These are phyloP conservation scores for Mycena olivaceomarginata DNA, from an alignment of 768 basidiomycete genomes.

Conservation along the genomic window DNA sequence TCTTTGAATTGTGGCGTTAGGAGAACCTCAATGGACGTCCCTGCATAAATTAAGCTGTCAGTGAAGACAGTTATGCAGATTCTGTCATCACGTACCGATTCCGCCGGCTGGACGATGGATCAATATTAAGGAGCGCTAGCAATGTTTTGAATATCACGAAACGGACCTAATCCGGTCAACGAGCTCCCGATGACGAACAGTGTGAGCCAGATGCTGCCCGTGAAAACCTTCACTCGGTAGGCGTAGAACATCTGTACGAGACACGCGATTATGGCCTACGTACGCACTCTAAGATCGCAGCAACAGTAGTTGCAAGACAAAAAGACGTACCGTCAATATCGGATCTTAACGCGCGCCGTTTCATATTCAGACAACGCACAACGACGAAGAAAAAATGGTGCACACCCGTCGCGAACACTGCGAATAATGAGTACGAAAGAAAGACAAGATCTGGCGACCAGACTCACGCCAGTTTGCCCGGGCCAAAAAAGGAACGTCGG, in stretches of 20 bases:
- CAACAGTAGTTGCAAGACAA: neutral
- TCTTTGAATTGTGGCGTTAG: slow-evolving; percentile 41
- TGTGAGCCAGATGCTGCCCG: slow-evolving; percentile 29
- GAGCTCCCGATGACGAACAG: slow-evolving; percentile 23
- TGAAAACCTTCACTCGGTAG: slow-evolving; percentile 41
- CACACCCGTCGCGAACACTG: slow-evolving; percentile 40
- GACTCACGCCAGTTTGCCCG: slow-evolving; percentile 51
- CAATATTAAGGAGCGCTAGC: neutral
- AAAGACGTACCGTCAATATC: slow-evolving; percentile 31
- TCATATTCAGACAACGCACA: neutral
- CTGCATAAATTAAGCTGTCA: slow-evolving; percentile 26
- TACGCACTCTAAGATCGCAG: neutral
- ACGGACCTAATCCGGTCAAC: slow-evolving; percentile 23
- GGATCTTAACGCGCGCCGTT: slow-evolving; percentile 20
- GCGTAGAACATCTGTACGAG: slow-evolving; percentile 43
- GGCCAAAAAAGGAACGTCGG: slow-evolving; percentile 47
- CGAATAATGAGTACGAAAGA: neutral
- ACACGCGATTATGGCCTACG: slow-evolving; percentile 43
- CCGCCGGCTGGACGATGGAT: slow-evolving; percentile 24
- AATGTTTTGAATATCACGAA: neutral
- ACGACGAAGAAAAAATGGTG: neutral
- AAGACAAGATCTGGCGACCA: neutral
- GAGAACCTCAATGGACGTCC: slow-evolving; percentile 43
- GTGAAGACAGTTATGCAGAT: slow-evolving; percentile 8
- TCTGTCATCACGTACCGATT: slow-evolving; percentile 4